Conservation (phyloP, 148 eudicot genomes). For the Vaccinium darrowii region DNA sequence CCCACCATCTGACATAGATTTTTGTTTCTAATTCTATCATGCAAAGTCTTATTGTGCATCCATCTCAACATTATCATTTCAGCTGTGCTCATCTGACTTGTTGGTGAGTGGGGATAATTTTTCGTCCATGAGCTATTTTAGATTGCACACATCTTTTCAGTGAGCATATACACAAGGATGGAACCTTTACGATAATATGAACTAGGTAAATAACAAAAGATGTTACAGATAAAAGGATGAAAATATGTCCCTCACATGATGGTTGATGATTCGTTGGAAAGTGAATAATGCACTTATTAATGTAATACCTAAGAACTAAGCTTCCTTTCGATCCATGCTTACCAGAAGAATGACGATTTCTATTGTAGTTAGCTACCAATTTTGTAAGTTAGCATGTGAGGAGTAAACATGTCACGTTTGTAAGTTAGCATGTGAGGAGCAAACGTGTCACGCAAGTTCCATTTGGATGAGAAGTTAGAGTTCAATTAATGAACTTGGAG, state of each 20-base stretch:
- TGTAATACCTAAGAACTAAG: not conserved
- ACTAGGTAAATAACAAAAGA: not conserved
- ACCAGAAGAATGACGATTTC: not conserved
- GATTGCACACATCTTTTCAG: not conserved
- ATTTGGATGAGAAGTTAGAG: not conserved
- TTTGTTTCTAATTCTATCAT: not conserved
- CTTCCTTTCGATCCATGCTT: not conserved
- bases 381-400: not conserved
- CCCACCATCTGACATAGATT: not conserved
- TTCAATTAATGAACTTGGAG: not conserved
- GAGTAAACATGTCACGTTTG: not conserved
- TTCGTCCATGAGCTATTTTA: not conserved
- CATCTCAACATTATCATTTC: not conserved
- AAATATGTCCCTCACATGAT: not conserved
- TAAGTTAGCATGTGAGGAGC: not conserved
- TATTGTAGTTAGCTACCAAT: not conserved
- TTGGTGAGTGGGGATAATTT: not conserved
- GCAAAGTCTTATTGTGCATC: not conserved
- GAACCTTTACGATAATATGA: not conserved
- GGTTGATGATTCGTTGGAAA: not conserved
- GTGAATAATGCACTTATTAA: not conserved
- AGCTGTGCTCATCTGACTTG: not conserved
- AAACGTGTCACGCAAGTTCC: too few species aligned
- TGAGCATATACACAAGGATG: conserved; percentile 2
- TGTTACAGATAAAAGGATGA: not conserved